Evolutionary conservation across 805 yeast genomes (phyloP).

Genomic region (Ogataea trehaloabstinens): DNA sequence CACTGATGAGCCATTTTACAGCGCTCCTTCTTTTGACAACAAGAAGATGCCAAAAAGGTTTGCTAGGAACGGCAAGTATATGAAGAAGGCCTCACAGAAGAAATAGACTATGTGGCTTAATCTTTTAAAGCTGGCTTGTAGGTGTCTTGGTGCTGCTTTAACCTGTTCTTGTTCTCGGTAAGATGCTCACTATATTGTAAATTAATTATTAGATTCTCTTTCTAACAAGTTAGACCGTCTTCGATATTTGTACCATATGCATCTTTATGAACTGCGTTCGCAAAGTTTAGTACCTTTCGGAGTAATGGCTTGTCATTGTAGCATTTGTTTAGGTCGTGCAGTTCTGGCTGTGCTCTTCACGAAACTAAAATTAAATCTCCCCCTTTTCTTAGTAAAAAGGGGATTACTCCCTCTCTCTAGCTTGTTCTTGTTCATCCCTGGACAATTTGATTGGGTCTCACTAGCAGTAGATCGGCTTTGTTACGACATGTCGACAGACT

Average conservation of each 20-base stretch:
- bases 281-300: too few species aligned
- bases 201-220: neutral
- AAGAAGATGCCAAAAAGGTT: slow-evolving; percentile 18
- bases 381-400: neutral
- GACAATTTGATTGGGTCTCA: too few species aligned
- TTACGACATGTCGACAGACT: slow-evolving; percentile 3
- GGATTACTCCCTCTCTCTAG: neutral
- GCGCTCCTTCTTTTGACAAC: slow-evolving; percentile 2
- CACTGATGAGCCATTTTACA: slow-evolving; percentile 2
- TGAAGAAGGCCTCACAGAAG: slow-evolving; percentile 13
- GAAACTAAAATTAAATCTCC: too few species aligned
- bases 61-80: slow-evolving; percentile 18
- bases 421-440: neutral
- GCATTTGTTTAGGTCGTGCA: too few species aligned
- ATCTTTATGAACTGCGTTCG: too few species aligned
- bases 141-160: neutral
- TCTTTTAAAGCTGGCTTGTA: too few species aligned
- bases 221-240: neutral
- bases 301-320: too few species aligned
- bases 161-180: neutral
- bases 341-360: too few species aligned
- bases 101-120: slow-evolving; percentile 1
- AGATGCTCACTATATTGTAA: neutral
- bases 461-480: too few species aligned
- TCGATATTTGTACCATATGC: too few species aligned